Percentiles rank a stretch among this genome's conserved stretches.
These are phyloP conservation scores for Naganishia albida DNA, from an alignment of 1,284 basidiomycete species.

Conservation along the genomic window DNA sequence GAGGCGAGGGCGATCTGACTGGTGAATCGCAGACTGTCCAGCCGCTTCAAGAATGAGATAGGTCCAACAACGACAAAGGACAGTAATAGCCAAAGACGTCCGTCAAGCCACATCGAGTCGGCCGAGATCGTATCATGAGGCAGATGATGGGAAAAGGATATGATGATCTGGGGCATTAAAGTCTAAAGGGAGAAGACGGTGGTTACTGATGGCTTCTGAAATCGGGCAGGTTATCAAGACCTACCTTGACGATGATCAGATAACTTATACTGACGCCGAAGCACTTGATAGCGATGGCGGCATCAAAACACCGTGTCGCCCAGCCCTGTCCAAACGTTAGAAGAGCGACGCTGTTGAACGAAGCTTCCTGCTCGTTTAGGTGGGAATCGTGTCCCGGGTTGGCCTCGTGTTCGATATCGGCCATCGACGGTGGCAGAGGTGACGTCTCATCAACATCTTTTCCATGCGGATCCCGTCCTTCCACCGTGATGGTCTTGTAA, in stretches of 20 bases:
- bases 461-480: conserved; percentile 16
- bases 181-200: conserved; percentile 40
- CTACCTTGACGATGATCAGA: conserved; percentile 86
- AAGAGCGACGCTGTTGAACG: conserved; percentile 82
- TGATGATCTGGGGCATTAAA: conserved; percentile 90
- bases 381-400: conserved; percentile 14
- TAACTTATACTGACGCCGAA: conserved; percentile 97
- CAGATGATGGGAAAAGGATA: conserved; percentile 75
- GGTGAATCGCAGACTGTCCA: conserved; percentile 64
- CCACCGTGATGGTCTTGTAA: conserved; percentile 30
- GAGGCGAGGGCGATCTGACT: conserved; percentile 53
- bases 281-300: conserved; percentile 93
- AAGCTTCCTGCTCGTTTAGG: conserved; percentile 62
- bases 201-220: background rate
- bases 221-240: conserved; percentile 31
- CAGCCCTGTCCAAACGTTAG: conserved; percentile 68
- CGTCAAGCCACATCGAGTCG: conserved; percentile 65
- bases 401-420: conserved; percentile 1
- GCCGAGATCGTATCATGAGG: conserved; percentile 57
- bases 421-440: conserved; percentile 8
- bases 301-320: conserved; percentile 51
- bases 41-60: conserved; percentile 77
- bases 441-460: conserved; percentile 7
- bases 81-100: conserved; percentile 77
- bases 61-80: conserved; percentile 84